Conservation (phyloP, 306 rosid species). For the Rosa chinensis region DNA sequence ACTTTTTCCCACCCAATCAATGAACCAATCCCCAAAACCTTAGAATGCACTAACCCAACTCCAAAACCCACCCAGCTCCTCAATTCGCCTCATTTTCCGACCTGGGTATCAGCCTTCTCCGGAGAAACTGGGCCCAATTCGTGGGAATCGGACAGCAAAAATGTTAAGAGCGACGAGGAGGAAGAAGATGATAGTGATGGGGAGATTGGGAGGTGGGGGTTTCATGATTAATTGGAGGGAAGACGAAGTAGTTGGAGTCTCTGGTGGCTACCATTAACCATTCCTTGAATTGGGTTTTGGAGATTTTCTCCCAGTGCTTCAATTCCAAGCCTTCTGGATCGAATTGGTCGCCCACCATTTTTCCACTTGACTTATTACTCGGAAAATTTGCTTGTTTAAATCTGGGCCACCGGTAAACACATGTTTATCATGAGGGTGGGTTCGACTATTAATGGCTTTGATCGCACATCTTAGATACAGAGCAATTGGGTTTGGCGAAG, state of each 20-base stretch:
- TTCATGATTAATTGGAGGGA: slow-evolving; percentile 55
- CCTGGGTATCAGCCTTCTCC: slow-evolving; percentile 24
- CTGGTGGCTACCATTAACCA: slow-evolving; percentile 42
- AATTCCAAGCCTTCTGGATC: not conserved
- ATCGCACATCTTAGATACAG: not conserved
- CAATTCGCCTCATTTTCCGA: slow-evolving; percentile 21
- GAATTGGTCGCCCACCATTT: slow-evolving; percentile 9
- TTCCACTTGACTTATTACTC: not conserved
- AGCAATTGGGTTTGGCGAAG: too few relatives aligned
- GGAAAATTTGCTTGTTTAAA: not conserved
- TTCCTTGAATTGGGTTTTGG: slow-evolving; percentile 14
- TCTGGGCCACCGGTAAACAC: not conserved
- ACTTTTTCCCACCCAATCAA: slow-evolving; percentile 28
- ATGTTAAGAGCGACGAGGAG: slow-evolving; percentile 31
- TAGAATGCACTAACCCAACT: slow-evolving; percentile 42
- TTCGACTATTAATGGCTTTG: not conserved
- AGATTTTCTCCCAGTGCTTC: not conserved
- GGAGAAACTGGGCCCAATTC: slow-evolving; percentile 25
- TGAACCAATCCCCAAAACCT: slow-evolving; percentile 35
- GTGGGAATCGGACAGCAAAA: slow-evolving; percentile 50
- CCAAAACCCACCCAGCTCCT: slow-evolving; percentile 43
- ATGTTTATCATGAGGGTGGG: not conserved
- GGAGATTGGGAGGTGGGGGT: slow-evolving; percentile 32
- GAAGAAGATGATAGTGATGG: slow-evolving; percentile 9
- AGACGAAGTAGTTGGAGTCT: slow-evolving; percentile 33